Evolutionary conservation across 208 protist species (phyloP), one percentile per base, ranked within the genome.

Genomic region (Acanthamoeba sp.): DNA sequence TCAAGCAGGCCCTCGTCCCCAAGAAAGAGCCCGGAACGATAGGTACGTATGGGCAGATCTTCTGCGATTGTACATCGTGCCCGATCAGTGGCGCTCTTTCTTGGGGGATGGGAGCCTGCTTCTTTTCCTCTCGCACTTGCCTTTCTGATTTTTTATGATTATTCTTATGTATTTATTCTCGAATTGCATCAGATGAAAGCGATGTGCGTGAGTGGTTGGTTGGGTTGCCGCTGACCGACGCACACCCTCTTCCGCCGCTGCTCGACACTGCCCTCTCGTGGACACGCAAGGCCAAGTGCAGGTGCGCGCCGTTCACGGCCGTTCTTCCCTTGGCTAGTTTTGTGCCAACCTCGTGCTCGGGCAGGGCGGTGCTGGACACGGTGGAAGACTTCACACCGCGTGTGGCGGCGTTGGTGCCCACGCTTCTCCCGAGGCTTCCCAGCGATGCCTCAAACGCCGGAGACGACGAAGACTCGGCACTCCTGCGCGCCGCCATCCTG

Each of bases 1-100:
- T 84, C 24, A 84, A 45, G 76, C 76, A 84, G n/a, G 24, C 76
- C 2, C 76, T 40, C 24, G 22, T 84, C 27, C 76, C 76, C 16
- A 18, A 55, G 18, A 84, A 84, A 29, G 69, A 78, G 76, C 42
- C 76, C 76, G 76, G 76, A 45, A 84, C 76, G 40, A 55, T 84
- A 4, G 40, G 42, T 84, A 84, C 24, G 38, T 12, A 12, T 22
- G 48, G 22, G 14, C 16, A 12, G 48, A 55, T 55, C 22, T 52
- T 55, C 48, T 22, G 14, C 22, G 48, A 52, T 55, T 1, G 12
- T 55, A 1, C 0, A 55, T 55, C 12, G 4, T 55, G 42, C n/a
- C n/a, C n/a, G n/a, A n/a, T n/a, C n/a, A n/a, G n/a, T n/a, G n/a
- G n/a, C n/a, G n/a, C 10, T 48, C 6, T 55, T 55, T 55, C 2